Base-by-base conservation (phyloP, 495 filamentous ascomycete species). In the Neurospora discreta region DNA sequence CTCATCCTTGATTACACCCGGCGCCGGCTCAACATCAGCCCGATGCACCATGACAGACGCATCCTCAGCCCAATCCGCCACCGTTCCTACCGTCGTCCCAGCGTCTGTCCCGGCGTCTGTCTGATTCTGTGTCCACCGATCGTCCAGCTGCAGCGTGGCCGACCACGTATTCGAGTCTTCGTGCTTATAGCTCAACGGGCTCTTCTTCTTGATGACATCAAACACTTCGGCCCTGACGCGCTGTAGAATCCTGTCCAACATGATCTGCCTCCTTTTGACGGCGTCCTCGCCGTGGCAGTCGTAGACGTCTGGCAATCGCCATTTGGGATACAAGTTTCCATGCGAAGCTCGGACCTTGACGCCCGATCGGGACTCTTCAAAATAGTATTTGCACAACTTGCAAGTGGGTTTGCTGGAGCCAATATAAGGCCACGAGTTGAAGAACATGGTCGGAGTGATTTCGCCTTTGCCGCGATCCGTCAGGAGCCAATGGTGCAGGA, bases 341-440 rank as follows among this genome's bases (percentile, higher is more conserved):
- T 78, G 39, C 7, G 42, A 44, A n/a, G 42, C 2, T 44, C 18
- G 42, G 3, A 10, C n/a, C n/a, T 46, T n/a, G 8, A 78, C 39
- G 18, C 68, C 58, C 3, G 71, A 68, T 0, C 68, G 46, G 33
- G 72, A 72, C 2, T 65, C 39, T 1, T 70, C 68, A 60, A 80
- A 78, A 69, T 76, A 78, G 30, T 73, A 68, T 30, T 74, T 40
- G 69, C 78, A 80, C 6, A 80, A 68, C 38, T 70, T 44, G 72
- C 78, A 80, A 5, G 75, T 77, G 18, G 77, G 78, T 65, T 80
- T 80, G 71, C 75, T 77, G 16, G 68, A 68, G 46, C 78, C 78
- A 20, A 80, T 78, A 41, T 78, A 80, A n/a, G 60, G 69, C 43
- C 42, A 72, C 0, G 70, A 71, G 36, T 75, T 69, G 74, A 78